Conservation (phyloP, 306 rosid species). For the Casuarina equisetifolia region DNA sequence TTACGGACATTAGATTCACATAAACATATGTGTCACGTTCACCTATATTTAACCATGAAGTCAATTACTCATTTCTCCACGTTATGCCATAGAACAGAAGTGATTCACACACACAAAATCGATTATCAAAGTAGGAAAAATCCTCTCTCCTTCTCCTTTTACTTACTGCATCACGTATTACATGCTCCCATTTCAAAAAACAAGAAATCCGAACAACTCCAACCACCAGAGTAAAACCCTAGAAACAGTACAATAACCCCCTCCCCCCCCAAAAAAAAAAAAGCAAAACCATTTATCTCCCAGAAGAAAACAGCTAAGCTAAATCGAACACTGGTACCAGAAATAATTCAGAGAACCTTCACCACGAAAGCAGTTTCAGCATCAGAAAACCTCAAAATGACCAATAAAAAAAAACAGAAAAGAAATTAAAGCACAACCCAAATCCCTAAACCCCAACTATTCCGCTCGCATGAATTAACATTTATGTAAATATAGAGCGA, state of each 20-base stretch:
- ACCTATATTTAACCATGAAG: no score
- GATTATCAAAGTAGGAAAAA: not conserved
- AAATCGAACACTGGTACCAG: not conserved
- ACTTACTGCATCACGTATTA: not conserved
- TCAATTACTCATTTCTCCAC: no score
- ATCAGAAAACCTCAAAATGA: not conserved
- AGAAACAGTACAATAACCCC: not conserved
- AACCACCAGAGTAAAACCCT: not conserved
- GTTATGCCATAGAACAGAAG: not conserved
- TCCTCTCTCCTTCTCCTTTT: not conserved
- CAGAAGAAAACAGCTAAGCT: not conserved
- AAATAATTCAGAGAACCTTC: not conserved
- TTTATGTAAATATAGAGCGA: not conserved
- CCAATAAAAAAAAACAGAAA: no score
- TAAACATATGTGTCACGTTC: no score
- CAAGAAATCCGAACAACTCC: not conserved
- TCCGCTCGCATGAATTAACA: not conserved
- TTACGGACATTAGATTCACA: no score
- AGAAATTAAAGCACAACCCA: not conserved
- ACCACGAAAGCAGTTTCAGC: not conserved
- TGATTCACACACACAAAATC: not conserved
- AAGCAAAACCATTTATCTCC: not conserved
- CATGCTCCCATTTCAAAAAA: not conserved
- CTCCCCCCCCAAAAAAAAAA: no score
- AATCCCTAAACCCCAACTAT: conserved; percentile 9